Percentiles rank a stretch among this genome's conserved stretches.
Evolutionary conservation across 495 filamentous ascomycete genomes (phyloP).

Genomic region (Penicillium antarcticum): DNA sequence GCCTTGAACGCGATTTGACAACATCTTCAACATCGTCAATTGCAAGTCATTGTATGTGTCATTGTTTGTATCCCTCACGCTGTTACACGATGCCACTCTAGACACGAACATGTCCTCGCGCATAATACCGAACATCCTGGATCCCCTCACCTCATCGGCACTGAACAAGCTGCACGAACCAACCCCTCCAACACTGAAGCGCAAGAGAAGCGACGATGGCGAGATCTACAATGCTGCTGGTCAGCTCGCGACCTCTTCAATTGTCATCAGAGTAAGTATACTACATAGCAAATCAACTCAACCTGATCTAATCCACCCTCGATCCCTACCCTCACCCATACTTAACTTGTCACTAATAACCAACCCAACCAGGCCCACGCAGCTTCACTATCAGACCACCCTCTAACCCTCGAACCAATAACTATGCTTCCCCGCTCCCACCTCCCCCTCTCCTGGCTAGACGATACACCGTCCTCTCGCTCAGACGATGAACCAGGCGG

Average conservation of each 20-base stretch:
- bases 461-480: constrained; percentile 49
- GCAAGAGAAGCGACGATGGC: constrained; percentile 22
- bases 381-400: constrained; percentile 52
- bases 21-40: constrained; percentile 7
- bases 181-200: constrained; percentile 29
- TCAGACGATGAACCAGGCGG: constrained; percentile 50
- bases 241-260: constrained; percentile 24
- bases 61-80: constrained; percentile 3
- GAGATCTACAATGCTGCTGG: constrained; percentile 16
- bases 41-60: constrained; percentile 3
- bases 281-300: background rate
- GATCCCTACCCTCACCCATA: background rate
- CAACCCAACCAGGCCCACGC: constrained; percentile 50
- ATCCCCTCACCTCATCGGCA: constrained; percentile 31
- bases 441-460: constrained; percentile 59
- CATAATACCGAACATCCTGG: constrained; percentile 27
- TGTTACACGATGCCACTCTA: constrained; percentile 18
- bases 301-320: background rate
- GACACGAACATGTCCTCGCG: constrained; percentile 39
- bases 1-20: constrained; percentile 9
- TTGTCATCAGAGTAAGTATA: constrained; percentile 32
- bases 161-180: constrained; percentile 32
- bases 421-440: constrained; percentile 58
- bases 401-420: constrained; percentile 57
- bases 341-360: too few species aligned